These are phyloP conservation scores for Drosera capensis DNA, from an alignment of 148 eudicot species.

Conservation along the genomic window DNA sequence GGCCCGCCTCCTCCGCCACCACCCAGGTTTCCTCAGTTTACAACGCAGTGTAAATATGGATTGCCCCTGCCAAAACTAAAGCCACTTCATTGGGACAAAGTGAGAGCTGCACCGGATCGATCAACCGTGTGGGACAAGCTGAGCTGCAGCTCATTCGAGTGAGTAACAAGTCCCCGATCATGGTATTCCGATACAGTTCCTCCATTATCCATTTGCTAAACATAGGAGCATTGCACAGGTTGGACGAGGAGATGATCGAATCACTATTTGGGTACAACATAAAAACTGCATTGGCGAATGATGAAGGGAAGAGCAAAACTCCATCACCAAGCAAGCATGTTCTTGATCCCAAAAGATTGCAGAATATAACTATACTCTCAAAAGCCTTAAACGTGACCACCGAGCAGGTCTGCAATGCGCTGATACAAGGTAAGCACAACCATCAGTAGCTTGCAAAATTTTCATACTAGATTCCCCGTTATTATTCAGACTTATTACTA, in stretches of 20 bases:
- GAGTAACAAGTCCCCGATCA: constrained; percentile 16
- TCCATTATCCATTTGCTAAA: background rate
- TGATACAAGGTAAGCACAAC: constrained; percentile 56
- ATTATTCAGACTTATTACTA: too few relatives aligned
- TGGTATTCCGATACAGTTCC: background rate
- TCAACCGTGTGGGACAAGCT: constrained; percentile 96
- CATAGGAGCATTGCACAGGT: constrained; percentile 24
- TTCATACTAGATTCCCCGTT: too few relatives aligned
- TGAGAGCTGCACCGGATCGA: constrained; percentile 75
- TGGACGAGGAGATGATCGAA: constrained; percentile 91
- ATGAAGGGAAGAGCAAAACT: constrained; percentile 60
- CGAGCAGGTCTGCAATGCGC: constrained; percentile 74
- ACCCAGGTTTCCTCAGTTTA: constrained; percentile 13
- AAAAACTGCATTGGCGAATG: constrained; percentile 42
- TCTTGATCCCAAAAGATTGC: constrained; percentile 91
- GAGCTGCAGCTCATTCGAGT: constrained; percentile 88
- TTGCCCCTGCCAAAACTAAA: constrained; percentile 73
- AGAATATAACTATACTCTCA: constrained; percentile 81
- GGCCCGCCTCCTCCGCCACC: constrained; percentile 65
- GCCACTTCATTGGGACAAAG: constrained; percentile 99
- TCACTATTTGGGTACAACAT: constrained; percentile 83
- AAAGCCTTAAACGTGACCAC: constrained; percentile 69
- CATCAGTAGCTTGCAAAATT: too few relatives aligned
- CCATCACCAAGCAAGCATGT: constrained; percentile 88
- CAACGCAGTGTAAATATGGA: constrained; percentile 64